Evolutionary conservation across 441 rosid genomes (phyloP), one percentile per base, ranked within the genome.

Genomic region (Pelargonium australe): DNA sequence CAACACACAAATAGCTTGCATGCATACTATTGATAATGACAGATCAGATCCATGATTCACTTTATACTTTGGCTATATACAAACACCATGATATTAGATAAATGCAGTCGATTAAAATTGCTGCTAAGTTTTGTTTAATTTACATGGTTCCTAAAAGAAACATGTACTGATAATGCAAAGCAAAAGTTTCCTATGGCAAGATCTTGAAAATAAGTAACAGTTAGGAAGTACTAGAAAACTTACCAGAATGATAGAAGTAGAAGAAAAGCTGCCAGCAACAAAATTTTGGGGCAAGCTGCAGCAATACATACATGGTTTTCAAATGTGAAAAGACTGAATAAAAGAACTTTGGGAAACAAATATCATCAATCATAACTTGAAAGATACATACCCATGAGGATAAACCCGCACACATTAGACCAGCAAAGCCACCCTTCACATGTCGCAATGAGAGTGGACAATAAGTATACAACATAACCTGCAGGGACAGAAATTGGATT

Each of bases 391-490:
- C 90, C 88, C 88, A 84, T 86, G 70, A 91, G 84, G 73, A 89
- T 77, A 79, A 91, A 91, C 31, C 95, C 95, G 43, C 87, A 82
- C 19, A 87, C 79, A 60, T 76, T 70, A 63, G 89, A 84, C 95
- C 95, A 90, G 80, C 88, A 87, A 68, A 75, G 76, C 96, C 95
- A 90, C 70, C 79, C 70, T 72, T 85, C 78, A 78, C 92, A 88
- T 41, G 85, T 76, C 40, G 94, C 96, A 68, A 86, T 43, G 51
- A 79, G 10, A 10, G 90, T 80, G 55, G 80, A 72, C 55, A 81
- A 68, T 23, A 90, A 90, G 83, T 84, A 85, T 68, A 88, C 37
- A 11, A 83, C 74, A 79, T 83, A 85, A 73, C 92, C 96, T 90
- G 89, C 76, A 66, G 75, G 72, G 2, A 68, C n/a, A 69, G 66